Base-by-base conservation (phyloP, 306 rosid species). In the Crotalaria pallida region DNA sequence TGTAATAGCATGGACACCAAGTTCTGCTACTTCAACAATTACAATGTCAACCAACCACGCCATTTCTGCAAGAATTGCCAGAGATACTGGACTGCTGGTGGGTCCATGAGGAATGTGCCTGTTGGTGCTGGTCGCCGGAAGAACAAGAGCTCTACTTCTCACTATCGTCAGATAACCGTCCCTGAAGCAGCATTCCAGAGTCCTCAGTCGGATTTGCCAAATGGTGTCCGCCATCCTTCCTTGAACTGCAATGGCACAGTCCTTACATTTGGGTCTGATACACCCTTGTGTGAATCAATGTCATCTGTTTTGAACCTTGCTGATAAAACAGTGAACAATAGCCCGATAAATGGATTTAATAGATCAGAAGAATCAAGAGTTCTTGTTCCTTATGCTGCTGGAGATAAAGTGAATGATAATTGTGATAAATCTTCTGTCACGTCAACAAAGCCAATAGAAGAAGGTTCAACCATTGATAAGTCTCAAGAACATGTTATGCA, bases 1-100 rank as follows among this genome's bases (percentile, higher is more conserved):
- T 91, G 97, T 71, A 78, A 85, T 65, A 91, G 97, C 82, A 91
- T 70, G 89, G 96, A 88, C 49, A 91, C 97, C 58, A 91, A 92
- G 65, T 92, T 92, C 75, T 92, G 98, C 75, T 92, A 92, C 80
- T 92, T 75, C 74, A 92, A 92, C 36, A 92, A 92, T 63, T 92
- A 92, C 83, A 92, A 89, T 31, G 96, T 92, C 65, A 92, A 83
- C 77, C 98, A 92, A 69, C 98, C 98, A 3, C 98, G 98, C 4
- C 94, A 92, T 75, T 89, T 92, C 71, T 92, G 97, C 77, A 91
- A 91, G 86, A 88, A 85, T 55, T 91, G 97, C 60, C 97, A 88
- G 65, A 85, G 97, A 64, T 91, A 91, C 70, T 91, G 97, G 97
- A 91, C 97, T 3, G 91, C 96, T 22, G 97, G 97, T n/a, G 97